A percentile compares a stretch with the other conserved stretches of the same genome.
These are phyloP conservation scores for Aspergillus arachidicola DNA, from an alignment of 2,329 filamentous ascomycete genomes.

Conservation along the genomic window DNA sequence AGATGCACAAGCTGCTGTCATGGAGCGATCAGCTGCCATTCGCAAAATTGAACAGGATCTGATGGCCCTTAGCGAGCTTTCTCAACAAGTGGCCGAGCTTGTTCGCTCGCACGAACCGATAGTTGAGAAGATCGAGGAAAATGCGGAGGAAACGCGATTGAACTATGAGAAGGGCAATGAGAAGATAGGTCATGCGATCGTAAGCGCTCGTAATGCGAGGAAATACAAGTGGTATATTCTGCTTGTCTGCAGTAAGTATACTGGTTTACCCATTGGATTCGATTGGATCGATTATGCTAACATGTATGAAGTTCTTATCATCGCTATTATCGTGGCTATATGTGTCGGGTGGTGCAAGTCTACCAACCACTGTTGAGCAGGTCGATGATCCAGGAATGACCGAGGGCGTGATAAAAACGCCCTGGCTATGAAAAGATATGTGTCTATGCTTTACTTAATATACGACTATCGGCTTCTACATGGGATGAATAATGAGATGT, in stretches of 20 bases:
- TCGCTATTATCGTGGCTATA: slow-evolving; percentile 11
- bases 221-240: slow-evolving; percentile 20
- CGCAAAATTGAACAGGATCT: slow-evolving; percentile 18
- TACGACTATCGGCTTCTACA: neutral
- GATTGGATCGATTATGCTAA: neutral
- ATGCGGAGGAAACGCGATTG: neutral
- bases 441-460: neutral
- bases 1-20: slow-evolving; percentile 13
- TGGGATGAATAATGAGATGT: neutral
- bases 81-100: slow-evolving; percentile 13
- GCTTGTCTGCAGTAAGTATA: slow-evolving; percentile 13
- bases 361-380: slow-evolving; percentile 8
- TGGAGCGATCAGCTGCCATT: slow-evolving; percentile 17
- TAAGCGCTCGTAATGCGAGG: slow-evolving; percentile 14
- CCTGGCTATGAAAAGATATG: neutral
- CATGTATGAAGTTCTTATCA: slow-evolving; percentile 10
- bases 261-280: neutral
- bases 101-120: slow-evolving; percentile 12
- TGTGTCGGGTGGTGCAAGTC: slow-evolving; percentile 11
- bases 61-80: slow-evolving; percentile 10
- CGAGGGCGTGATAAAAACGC: neutral
- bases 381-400: neutral
- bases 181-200: slow-evolving; percentile 7
- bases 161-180: neutral
- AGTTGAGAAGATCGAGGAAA: slow-evolving; percentile 4